Evolutionary conservation across 129 eudicot genomes (phyloP).

Genomic region (Flaveria brownii): DNA sequence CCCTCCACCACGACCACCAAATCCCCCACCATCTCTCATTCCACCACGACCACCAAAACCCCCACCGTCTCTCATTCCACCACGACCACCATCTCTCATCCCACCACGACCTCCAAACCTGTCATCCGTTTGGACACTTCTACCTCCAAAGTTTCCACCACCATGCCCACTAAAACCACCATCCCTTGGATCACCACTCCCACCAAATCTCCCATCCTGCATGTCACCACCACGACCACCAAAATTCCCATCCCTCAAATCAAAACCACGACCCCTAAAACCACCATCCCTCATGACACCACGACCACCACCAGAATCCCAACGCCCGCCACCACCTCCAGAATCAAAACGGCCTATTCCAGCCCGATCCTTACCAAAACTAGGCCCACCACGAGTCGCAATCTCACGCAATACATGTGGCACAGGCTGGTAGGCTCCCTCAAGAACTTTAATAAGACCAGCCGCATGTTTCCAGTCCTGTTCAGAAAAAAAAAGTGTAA

Average conservation of each 20-base stretch:
- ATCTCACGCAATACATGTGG: conserved; percentile 73
- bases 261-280: conserved; percentile 46
- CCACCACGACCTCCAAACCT: conserved; percentile 35
- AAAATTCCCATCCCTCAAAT: conserved; percentile 34
- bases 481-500: conserved; percentile 78
- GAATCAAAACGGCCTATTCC: conserved; percentile 56
- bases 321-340: conserved; percentile 55
- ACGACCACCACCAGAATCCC: conserved; percentile 80
- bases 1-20: conserved; percentile 40
- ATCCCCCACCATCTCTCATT: conserved; percentile 40
- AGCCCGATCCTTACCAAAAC: conserved; percentile 65
- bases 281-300: conserved; percentile 56
- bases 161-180: conserved; percentile 46
- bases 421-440: conserved; percentile 90
- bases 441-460: conserved; percentile 76
- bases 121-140: conserved; percentile 63
- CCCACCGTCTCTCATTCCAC: conserved; percentile 38
- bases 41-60: conserved; percentile 81
- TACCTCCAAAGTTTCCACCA: conserved; percentile 45
- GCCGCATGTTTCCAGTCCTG: conserved; percentile 91
- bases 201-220: conserved; percentile 66
- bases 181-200: conserved; percentile 65
- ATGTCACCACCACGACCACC: conserved; percentile 40
- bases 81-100: conserved; percentile 40
- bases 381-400: conserved; percentile 79